Evolutionary conservation across 768 basidiomycete species (phyloP), one percentile per base, ranked within the genome.

Genomic region (Grammothele lineata): DNA sequence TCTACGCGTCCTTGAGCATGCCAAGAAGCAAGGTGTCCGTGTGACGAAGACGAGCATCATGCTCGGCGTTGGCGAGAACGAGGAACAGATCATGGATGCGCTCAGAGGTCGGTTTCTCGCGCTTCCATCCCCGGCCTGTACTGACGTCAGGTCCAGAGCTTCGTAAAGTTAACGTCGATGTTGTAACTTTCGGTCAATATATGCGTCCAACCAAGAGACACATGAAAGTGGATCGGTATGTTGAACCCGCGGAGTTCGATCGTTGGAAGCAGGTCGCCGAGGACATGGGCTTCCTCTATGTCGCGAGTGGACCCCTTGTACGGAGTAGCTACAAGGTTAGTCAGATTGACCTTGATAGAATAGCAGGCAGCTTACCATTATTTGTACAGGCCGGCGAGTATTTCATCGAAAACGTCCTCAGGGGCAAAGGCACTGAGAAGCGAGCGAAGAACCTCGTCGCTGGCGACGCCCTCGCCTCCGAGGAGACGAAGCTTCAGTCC

Each of bases 201-300:
- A 98, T 99, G 96, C 87, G 96, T 40, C 96, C 96, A 6, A 97
- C 96, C 8, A 98, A 98, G 67, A 80, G 85, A 23, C 96, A 99
- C 67, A 98, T 99, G 96, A 99, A 98, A 67, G 96, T 99, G 9
- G 87, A 92, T 56, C 87, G 92, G 24, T 99, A 99, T 58, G 92
- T 98, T 19, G 82, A 91, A 50, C 96, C 96, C 1, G 78, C 81
- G 4, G 94, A 98, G 63, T 99, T 98, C 57, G 87, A 89, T 51
- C 71, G 76, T 46, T 99, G 95, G 95, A 93, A 87, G 62, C 70
- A 79, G 57, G 73, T 87, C 10, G 95, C 96, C 6, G 92, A 97
- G 59, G 80, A 83, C 51, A 85, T 96, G 77, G 93, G 95, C 33
- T 99, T 99, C 77, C 62, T 97, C 37, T 99, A 99, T 58, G 95